Evolutionary conservation across 1,284 basidiomycete genomes (phyloP).

Genomic region (Sparassis latifolia): DNA sequence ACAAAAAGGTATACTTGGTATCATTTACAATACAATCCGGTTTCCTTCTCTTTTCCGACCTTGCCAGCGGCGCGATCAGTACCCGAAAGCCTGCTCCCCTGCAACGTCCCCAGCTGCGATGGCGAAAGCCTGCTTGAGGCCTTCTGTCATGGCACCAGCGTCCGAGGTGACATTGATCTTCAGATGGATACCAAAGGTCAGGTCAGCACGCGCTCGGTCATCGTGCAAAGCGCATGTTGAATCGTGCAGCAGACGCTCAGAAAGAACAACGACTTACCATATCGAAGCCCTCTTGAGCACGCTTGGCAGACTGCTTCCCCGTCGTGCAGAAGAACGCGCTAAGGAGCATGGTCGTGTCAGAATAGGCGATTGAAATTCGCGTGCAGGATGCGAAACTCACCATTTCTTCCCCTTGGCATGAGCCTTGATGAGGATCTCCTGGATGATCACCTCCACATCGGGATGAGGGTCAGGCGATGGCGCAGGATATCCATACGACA

Average conservation of each 20-base stretch:
- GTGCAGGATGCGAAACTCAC: slow-evolving; percentile 27
- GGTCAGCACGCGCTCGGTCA: neutral
- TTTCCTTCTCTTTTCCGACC: no score
- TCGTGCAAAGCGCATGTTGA: slow-evolving; percentile 1
- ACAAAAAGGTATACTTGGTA: no score
- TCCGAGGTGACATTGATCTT: slow-evolving; percentile 48
- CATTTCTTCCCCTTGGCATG: slow-evolving; percentile 62
- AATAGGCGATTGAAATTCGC: neutral
- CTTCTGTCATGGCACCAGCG: slow-evolving; percentile 38
- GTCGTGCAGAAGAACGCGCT: slow-evolving; percentile 29
- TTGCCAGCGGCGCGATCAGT: slow-evolving; percentile 1
- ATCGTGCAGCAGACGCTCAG: slow-evolving; percentile 36
- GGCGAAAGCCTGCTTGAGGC: slow-evolving; percentile 27
- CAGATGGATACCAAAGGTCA: neutral
- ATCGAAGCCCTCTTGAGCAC: slow-evolving; percentile 37
- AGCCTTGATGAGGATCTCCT: slow-evolving; percentile 44
- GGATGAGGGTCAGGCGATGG: slow-evolving; percentile 59
- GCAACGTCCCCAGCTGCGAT: slow-evolving; percentile 20
- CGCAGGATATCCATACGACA: slow-evolving; percentile 49
- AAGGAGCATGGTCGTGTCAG: neutral
- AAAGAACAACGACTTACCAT: slow-evolving; percentile 33
- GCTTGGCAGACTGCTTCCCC: slow-evolving; percentile 30
- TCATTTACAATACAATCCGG: no score
- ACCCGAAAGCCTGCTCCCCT: slow-evolving; percentile 9
- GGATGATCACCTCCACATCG: slow-evolving; percentile 55